Evolutionary conservation across 495 filamentous ascomycete species (phyloP).

Genomic region (Bombardia bombarda): DNA sequence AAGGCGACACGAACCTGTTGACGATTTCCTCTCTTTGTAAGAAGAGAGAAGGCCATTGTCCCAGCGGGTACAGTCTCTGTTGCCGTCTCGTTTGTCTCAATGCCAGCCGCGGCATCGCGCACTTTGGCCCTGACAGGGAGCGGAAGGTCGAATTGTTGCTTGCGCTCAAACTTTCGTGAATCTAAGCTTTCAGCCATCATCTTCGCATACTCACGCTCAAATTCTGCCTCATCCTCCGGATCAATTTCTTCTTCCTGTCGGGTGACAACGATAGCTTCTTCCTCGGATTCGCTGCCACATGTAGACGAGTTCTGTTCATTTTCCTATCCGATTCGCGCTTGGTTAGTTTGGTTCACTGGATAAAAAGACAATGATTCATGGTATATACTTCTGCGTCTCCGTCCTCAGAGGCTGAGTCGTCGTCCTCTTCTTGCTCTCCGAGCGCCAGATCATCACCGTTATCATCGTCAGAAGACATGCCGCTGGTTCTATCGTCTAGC

Average conservation of each 20-base stretch:
- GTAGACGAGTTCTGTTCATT: conserved; percentile 34
- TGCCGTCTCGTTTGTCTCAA: conserved; percentile 34
- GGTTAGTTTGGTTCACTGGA: conserved; percentile 5
- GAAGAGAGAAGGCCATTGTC: conserved; percentile 85
- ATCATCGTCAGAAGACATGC: conserved; percentile 56
- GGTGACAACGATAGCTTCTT: conserved; percentile 86
- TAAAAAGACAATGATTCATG: too few relatives aligned
- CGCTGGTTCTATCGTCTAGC: conserved; percentile 60
- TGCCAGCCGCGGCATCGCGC: conserved; percentile 39
- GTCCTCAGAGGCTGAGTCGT: conserved; percentile 41
- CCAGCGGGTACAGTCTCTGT: conserved; percentile 21
- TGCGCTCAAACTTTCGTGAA: conserved; percentile 87
- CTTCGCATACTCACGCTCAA: conserved; percentile 96
- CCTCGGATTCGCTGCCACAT: conserved; percentile 54
- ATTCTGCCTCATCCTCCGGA: conserved; percentile 91
- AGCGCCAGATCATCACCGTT: conserved; percentile 43
- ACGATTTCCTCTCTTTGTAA: conserved; percentile 93
- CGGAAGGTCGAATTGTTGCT: conserved; percentile 86
- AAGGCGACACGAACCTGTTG: conserved; percentile 59
- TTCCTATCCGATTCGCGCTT: conserved; percentile 28
- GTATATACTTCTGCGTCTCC: conserved; percentile 40
- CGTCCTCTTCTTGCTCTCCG: conserved; percentile 28
- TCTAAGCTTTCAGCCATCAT: conserved; percentile 98
- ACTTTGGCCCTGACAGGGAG: conserved; percentile 74
- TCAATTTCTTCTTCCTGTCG: conserved; percentile 84